Evolutionary conservation across 495 filamentous ascomycete genomes (phyloP).

Genomic region (Aspergillus olivimuriae): DNA sequence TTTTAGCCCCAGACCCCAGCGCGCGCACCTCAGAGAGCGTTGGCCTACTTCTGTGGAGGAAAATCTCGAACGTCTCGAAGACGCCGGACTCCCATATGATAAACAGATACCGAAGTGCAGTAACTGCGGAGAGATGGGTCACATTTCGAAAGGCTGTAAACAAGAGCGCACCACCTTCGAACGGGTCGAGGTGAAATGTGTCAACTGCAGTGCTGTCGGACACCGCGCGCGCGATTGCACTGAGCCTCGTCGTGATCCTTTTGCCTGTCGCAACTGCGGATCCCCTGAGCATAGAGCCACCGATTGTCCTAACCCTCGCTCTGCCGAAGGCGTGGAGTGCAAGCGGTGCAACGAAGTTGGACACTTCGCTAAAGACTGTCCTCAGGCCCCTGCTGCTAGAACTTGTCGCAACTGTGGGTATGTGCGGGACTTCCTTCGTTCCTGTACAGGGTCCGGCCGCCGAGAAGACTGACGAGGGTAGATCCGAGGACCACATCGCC

Average conservation of each 20-base stretch:
- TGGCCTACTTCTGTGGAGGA: conserved; percentile 65
- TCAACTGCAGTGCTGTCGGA: conserved; percentile 68
- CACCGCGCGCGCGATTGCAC: conserved; percentile 66
- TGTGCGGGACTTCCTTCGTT: conserved; percentile 14
- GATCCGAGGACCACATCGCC: conserved; percentile 46
- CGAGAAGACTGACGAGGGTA: conserved; percentile 17
- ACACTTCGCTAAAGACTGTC: conserved; percentile 82
- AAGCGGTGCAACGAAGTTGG: conserved; percentile 70
- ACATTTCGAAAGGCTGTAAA: conserved; percentile 62
- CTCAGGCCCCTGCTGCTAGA: conserved; percentile 43
- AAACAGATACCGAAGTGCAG: conserved; percentile 60
- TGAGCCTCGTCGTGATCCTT: conserved; percentile 50
- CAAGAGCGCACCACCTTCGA: conserved; percentile 46
- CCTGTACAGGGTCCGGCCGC: not conserved
- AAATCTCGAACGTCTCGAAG: conserved; percentile 64
- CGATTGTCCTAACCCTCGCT: conserved; percentile 67
- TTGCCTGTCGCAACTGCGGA: conserved; percentile 81
- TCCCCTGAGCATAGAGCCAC: conserved; percentile 51
- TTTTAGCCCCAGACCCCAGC: conserved; percentile 55
- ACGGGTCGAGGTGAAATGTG: conserved; percentile 55
- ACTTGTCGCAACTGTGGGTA: conserved; percentile 63
- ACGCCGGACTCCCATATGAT: conserved; percentile 66
- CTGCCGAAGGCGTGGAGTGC: conserved; percentile 71
- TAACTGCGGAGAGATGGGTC: conserved; percentile 74
- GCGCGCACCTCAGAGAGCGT: conserved; percentile 48